Conservation (phyloP, 345 rosid genomes). For the Acer saccharum region DNA sequence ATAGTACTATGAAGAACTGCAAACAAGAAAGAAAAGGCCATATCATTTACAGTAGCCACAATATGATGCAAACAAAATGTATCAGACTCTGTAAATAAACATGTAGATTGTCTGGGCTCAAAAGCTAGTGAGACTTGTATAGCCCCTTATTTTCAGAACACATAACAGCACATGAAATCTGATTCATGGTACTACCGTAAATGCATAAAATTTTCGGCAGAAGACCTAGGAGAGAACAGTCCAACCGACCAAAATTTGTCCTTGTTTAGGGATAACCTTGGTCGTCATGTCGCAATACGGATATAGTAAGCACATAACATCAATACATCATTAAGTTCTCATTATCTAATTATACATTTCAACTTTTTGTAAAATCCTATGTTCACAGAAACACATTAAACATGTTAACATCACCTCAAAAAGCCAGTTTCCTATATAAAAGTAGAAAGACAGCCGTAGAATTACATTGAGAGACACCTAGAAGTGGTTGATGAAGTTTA, state of each 20-base stretch:
- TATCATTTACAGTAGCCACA: slow-evolving; percentile 8
- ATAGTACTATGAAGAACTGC: slow-evolving; percentile 81
- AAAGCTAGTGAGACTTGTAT: not conserved
- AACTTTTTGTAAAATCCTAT: not conserved
- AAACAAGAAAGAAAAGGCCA: slow-evolving; percentile 14
- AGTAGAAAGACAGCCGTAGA: not conserved
- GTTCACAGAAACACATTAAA: not conserved
- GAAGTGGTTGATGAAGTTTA: too few relatives aligned
- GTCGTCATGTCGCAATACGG: not conserved
- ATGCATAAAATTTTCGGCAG: not conserved
- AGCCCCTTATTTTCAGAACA: not conserved
- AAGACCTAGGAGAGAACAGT: not conserved
- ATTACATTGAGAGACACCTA: too few relatives aligned
- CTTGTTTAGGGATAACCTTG: not conserved
- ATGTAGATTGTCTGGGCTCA: not conserved
- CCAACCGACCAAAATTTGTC: not conserved
- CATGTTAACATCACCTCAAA: not conserved
- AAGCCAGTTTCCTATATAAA: not conserved
- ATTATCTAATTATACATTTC: not conserved
- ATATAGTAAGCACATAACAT: not conserved
- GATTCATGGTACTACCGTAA: not conserved
- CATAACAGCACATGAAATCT: not conserved
- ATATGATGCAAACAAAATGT: not conserved
- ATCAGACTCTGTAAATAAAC: not conserved
- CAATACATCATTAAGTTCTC: not conserved